These are phyloP conservation scores for Mortierella antarctica DNA, from an alignment of 192 early-diverging fungal species.

Conservation along the genomic window DNA sequence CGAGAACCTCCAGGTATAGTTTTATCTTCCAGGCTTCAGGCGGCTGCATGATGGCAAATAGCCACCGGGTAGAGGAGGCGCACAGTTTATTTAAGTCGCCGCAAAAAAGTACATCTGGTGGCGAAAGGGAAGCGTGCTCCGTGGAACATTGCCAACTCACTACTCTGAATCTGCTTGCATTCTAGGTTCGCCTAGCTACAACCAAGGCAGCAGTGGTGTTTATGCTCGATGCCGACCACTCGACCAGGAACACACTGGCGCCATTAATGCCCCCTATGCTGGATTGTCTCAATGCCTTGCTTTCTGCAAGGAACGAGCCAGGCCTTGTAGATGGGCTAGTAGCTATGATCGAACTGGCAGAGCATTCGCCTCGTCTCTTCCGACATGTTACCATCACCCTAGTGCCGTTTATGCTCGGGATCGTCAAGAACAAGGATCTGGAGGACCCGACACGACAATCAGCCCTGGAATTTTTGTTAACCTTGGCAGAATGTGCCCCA, in stretches of 20 bases:
- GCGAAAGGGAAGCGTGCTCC: too few species aligned
- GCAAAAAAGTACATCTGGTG: background rate
- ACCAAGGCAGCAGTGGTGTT: constrained; percentile 80
- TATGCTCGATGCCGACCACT: constrained; percentile 71
- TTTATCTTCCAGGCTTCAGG: background rate
- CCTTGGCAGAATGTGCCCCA: constrained; percentile 87
- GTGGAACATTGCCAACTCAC: too few species aligned
- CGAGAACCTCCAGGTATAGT: constrained; percentile 16
- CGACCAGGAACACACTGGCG: constrained; percentile 60
- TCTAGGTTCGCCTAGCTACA: constrained; percentile 76
- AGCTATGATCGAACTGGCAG: constrained; percentile 86
- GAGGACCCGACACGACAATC: constrained; percentile 88
- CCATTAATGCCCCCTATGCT: constrained; percentile 85
- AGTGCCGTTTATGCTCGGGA: constrained; percentile 76
- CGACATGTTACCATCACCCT: constrained; percentile 73
- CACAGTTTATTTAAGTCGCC: background rate
- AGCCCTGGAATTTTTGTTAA: constrained; percentile 90
- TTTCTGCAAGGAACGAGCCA: constrained; percentile 72
- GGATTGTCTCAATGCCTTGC: constrained; percentile 66
- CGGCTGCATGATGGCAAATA: too few species aligned
- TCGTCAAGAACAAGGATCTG: constrained; percentile 82
- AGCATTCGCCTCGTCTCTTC: constrained; percentile 84
- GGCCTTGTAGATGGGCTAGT: constrained; percentile 74
- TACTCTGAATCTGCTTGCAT: background rate
- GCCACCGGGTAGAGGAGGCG: background rate